Evolutionary conservation across 306 rosid genomes (phyloP), one percentile per base, ranked within the genome.

Genomic region (Boehmeria nivea): DNA sequence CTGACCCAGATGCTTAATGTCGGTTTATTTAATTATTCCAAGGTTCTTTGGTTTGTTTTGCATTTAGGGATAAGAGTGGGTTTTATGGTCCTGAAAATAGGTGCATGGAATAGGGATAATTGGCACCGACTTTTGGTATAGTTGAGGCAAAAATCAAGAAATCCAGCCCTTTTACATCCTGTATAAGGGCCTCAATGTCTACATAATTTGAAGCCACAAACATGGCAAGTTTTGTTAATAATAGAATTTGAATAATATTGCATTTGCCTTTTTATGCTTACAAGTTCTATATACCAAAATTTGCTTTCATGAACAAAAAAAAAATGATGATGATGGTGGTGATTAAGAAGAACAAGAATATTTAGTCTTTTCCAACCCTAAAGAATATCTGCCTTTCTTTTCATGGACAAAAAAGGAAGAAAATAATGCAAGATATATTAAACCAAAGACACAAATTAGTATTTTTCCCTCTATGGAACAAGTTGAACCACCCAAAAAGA

Each of bases 91-190:
- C 51, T 27, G 28, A 67, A 54, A 27, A 26, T 36, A 37, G 27
- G 64, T 14, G 26, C 43, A 37, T 1, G 31, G 36, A 16, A 38
- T 19, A 39, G 37, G 40, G 11, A 3, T 28, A 40, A 43, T 61
- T 53, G 52, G 33, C 72, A 81, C 82, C 80, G 84, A 72, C 80
- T 59, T 56, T 37, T 18, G 18, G 48, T 51, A 15, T 56, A 14
- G 38, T 34, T 53, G 48, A 49, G 69, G 51, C 46, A 57, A 43
- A 56, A 43, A n/a, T 59, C 50, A 54, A 66, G 31, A 61, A 47
- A 44, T 43, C 71, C 76, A 61, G 63, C 60, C 66, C 61, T 66
- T 54, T 51, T n/a, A n/a, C n/a, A n/a, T n/a, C n/a, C n/a, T n/a
- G n/a, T n/a, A 47, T n/a, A 19, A 42, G 77, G 67, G 38, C 54